A percentile compares a stretch with the other conserved stretches of the same genome.
Evolutionary conservation across 2,329 filamentous ascomycete genomes (phyloP).

Genomic region (Fusarium brachygibbosum): DNA sequence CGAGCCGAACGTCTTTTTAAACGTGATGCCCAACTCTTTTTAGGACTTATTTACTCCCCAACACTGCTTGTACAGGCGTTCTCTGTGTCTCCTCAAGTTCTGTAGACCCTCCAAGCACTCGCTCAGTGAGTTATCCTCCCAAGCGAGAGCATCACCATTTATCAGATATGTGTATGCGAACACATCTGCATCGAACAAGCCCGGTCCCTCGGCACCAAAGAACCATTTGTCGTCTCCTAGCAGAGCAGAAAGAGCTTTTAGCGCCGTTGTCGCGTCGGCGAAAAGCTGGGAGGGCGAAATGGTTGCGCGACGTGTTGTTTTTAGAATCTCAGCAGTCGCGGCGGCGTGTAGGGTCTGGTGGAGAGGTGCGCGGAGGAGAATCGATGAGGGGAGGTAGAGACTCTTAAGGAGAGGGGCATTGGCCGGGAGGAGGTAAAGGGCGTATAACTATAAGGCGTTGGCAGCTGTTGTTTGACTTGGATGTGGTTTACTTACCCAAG

Average conservation of each 20-base stretch:
- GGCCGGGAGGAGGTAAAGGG: slow-evolving; percentile 79
- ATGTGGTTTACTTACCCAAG: slow-evolving; percentile 73
- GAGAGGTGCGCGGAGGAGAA: slow-evolving; percentile 73
- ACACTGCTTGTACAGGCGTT: slow-evolving; percentile 53
- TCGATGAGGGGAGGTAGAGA: slow-evolving; percentile 79
- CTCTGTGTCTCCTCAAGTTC: slow-evolving; percentile 69
- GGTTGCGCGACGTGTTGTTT: slow-evolving; percentile 62
- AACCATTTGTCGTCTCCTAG: slow-evolving; percentile 63
- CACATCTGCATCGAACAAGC: slow-evolving; percentile 86
- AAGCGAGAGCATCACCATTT: slow-evolving; percentile 72
- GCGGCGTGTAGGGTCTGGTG: slow-evolving; percentile 77
- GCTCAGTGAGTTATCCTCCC: slow-evolving; percentile 73
- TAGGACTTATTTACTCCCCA: slow-evolving; percentile 45
- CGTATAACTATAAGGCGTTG: slow-evolving; percentile 71
- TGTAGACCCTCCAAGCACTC: slow-evolving; percentile 68
- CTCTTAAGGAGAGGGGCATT: slow-evolving; percentile 77
- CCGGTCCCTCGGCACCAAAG: slow-evolving; percentile 67
- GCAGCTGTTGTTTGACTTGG: neutral
- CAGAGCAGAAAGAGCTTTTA: slow-evolving; percentile 61
- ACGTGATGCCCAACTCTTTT: neutral
- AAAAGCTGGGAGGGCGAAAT: slow-evolving; percentile 58
- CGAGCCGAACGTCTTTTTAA: neutral
- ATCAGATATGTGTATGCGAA: slow-evolving; percentile 92
- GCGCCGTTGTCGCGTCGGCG: slow-evolving; percentile 59
- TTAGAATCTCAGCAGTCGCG: slow-evolving; percentile 80